Evolutionary conservation across 495 filamentous ascomycete species (phyloP), one percentile per base, ranked within the genome.

Genomic region (Cenococcum geophilum): DNA sequence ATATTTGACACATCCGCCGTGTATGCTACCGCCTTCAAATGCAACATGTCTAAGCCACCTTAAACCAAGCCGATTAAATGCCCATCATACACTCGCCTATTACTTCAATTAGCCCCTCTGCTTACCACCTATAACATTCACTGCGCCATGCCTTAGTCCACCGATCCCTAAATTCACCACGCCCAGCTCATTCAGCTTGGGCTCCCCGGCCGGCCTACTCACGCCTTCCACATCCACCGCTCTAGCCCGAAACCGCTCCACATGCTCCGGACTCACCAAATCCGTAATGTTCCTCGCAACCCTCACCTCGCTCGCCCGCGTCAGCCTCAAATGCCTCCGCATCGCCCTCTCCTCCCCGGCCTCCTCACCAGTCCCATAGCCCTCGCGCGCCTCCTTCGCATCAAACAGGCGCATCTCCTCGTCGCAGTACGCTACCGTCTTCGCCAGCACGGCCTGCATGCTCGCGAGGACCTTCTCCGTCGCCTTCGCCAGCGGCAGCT

Each of bases 391-490:
- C 65, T 20, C 54, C 56, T 48, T 51, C 45, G 35, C 56, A 49
- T 63, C 57, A 55, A 68, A 37, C 52, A 61, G 70, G 62, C 75
- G 67, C 55, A 87, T 67, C 61, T 82, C 81, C 32, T 72, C 68
- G 70, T 87, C 80, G 60, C 90, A 86, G 59, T 78, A 79, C 68
- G 82, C 78, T 70, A 85, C 82, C 35, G 93, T 98, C 76, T 83
- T 84, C 64, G 80, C 80, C 42, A 98, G 74, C 36, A 97, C 84
- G 64, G 83, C 78, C 63, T 96, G 89, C 93, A 97, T 97, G 69
- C 87, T 92, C 0, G 85, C 90, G n/a, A 97, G 71, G 9, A 96
- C 93, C 76, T 87, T 91, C 77, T 92, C 87, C 4, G 85, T 81
- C 0, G 93, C 88, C 59, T 80, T 83, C 1, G 92, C 89, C 0